A percentile compares a stretch with the other conserved stretches of the same genome.
Evolutionary conservation across 495 filamentous ascomycete genomes (phyloP).

Genomic region (Hyaloscypha bicolor): DNA sequence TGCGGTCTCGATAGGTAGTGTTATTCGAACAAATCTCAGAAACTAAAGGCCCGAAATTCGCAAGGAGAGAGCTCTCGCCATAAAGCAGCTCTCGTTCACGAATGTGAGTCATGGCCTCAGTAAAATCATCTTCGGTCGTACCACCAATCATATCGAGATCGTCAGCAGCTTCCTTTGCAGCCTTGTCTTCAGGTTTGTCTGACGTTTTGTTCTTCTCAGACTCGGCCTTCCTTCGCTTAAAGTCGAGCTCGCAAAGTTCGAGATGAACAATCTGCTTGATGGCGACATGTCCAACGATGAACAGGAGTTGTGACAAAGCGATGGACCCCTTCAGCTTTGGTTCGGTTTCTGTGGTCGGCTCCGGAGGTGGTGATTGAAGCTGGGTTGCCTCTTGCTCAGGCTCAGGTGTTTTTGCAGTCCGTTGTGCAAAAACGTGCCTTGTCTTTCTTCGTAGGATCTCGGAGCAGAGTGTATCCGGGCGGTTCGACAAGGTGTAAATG

Average conservation of each 20-base stretch:
- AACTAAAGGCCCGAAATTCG: constrained; percentile 88
- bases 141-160: constrained; percentile 96
- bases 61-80: constrained; percentile 78
- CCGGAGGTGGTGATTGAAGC: constrained; percentile 24
- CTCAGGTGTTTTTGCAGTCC: constrained; percentile 33
- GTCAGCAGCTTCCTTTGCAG: constrained; percentile 65
- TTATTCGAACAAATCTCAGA: constrained; percentile 94
- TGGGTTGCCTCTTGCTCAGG: constrained; percentile 31
- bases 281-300: constrained; percentile 93
- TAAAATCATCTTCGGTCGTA: constrained; percentile 98
- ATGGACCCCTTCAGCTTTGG: constrained; percentile 64
- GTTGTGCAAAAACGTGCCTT: constrained; percentile 67
- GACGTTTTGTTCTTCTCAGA: constrained; percentile 73
- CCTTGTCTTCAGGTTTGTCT: constrained; percentile 49
- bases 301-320: constrained; percentile 86
- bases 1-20: constrained; percentile 81
- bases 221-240: constrained; percentile 93
- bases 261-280: constrained; percentile 99
- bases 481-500: constrained; percentile 92
- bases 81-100: constrained; percentile 93
- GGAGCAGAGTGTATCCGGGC: constrained; percentile 91
- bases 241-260: constrained; percentile 95
- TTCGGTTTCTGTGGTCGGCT: constrained; percentile 25
- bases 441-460: constrained; percentile 90
- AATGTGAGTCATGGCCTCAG: constrained; percentile 92